Evolutionary conservation across 257 asterid species (phyloP).

Genomic region (Solanum boliviense): DNA sequence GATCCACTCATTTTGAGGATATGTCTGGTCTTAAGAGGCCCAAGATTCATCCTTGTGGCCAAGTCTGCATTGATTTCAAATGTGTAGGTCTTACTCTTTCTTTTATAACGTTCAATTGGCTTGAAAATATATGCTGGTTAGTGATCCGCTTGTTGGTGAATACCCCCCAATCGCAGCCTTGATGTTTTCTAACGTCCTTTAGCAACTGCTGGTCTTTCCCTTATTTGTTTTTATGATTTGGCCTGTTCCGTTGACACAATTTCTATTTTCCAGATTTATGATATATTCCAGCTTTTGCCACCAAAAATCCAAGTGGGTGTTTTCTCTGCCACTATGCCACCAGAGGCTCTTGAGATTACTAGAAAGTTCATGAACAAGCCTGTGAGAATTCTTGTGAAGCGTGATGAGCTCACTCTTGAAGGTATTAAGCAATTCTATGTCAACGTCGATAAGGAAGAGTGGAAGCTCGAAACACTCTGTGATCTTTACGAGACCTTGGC

Average conservation of each 20-base stretch:
- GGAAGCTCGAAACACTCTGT: too few species aligned
- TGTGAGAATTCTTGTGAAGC: too few species aligned
- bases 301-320: too few species aligned
- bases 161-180: neutral
- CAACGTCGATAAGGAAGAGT: too few species aligned
- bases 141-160: neutral
- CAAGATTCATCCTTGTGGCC: neutral
- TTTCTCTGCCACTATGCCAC: too few species aligned
- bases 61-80: neutral
- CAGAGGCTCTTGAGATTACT: too few species aligned
- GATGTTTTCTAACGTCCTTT: neutral
- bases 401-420: too few species aligned
- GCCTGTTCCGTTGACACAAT: neutral
- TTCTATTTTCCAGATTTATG: neutral
- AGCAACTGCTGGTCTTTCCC: neutral
- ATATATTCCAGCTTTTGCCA: conserved; percentile 30
- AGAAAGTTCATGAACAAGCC: too few species aligned
- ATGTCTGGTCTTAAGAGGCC: neutral
- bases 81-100: neutral
- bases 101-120: neutral
- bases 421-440: too few species aligned
- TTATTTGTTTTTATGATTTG: neutral
- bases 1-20: neutral
- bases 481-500: too few species aligned
- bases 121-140: neutral